phyloP scores from a whole-genome alignment of 345 rosid genomes.

The Aethionema arabicum region DNA sequence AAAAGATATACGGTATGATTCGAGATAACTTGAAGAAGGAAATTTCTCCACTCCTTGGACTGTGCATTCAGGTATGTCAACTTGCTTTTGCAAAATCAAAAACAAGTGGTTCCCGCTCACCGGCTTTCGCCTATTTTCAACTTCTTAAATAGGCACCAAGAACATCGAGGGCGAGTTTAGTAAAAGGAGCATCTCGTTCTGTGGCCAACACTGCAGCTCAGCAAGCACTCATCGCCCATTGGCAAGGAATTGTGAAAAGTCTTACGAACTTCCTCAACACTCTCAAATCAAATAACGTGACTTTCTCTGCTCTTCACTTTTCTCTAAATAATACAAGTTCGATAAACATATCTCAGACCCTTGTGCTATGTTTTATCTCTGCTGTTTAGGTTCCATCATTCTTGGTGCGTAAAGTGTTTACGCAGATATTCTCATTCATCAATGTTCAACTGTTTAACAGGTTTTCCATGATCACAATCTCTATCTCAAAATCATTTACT shows the following conservation, averaged over 20 bases:
- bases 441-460: constrained; percentile 96
- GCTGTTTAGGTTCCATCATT: constrained; percentile 82
- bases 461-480: constrained; percentile 34
- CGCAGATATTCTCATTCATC: constrained; percentile 94
- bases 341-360: no score
- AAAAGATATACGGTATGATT: constrained; percentile 96
- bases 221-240: constrained; percentile 87
- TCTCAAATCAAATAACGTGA: constrained; percentile 70
- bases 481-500: not conserved
- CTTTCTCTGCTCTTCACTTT: not conserved
- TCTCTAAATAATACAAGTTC: not conserved
- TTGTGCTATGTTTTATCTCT: not conserved
- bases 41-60: constrained; percentile 91
- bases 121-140: not conserved
- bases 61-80: constrained; percentile 82
- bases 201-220: constrained; percentile 80
- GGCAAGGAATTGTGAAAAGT: constrained; percentile 97
- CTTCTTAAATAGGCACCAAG: constrained; percentile 73
- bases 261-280: constrained; percentile 84
- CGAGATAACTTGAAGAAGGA: constrained; percentile 94
- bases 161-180: constrained; percentile 95
- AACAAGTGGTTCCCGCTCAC: not conserved
- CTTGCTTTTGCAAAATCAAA: not conserved
- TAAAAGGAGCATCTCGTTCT: constrained; percentile 81
- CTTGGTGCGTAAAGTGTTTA: constrained; percentile 90